Evolutionary conservation across 306 rosid genomes (phyloP).

Genomic region (Medicago truncatula): MtrunA17r5.0-ANR NC_053042.1:56352501-56353000

Average conservation of each 20-base stretch:
- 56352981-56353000: constrained; percentile 77
- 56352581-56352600: constrained; percentile 2
- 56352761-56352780: constrained; percentile 16
- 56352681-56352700: constrained; percentile 22
- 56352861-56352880: constrained; percentile 20
- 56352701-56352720: constrained; percentile 13
- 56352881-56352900: constrained; percentile 30
- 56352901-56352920: constrained; percentile 89
- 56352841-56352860: constrained; percentile 6
- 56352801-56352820: constrained; percentile 4
- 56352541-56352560: background rate
- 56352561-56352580: background rate
- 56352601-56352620: background rate
- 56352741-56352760: background rate
- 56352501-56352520: background rate
- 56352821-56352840: constrained; percentile 17
- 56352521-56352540: background rate
- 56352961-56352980: constrained; percentile 82
- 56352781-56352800: constrained; percentile 7
- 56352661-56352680: background rate
- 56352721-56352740: constrained; percentile 19
- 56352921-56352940: constrained; percentile 87
- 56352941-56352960: constrained; percentile 91
- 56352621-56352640: background rate
- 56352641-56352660: constrained; percentile 12